Conservation (phyloP, 768 basidiomycete species). For the Leucocoprinus sp. region DNA sequence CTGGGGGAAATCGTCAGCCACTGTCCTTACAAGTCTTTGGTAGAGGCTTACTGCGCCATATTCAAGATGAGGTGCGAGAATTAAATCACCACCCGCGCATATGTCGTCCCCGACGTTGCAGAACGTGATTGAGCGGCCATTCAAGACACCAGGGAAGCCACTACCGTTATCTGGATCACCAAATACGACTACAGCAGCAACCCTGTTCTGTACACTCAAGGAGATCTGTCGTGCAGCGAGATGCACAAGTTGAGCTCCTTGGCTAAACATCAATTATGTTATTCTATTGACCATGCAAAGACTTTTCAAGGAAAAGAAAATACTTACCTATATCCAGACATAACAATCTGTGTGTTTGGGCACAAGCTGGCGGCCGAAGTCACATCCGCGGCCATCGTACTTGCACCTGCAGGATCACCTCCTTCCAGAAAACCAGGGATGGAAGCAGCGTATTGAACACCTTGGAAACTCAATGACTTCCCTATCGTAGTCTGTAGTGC, state of each 20-base stretch:
- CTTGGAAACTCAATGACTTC: constrained; percentile 26
- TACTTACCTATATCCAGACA: constrained; percentile 26
- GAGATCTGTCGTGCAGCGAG: constrained; percentile 12
- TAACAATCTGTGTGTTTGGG: constrained; percentile 25
- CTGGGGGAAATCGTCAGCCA: neutral
- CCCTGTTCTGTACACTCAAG: constrained; percentile 12
- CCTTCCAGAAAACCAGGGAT: constrained; percentile 30
- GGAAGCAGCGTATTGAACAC: constrained; percentile 28
- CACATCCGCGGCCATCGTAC: constrained; percentile 27
- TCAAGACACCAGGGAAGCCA: constrained; percentile 20
- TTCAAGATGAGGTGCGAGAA: constrained; percentile 19
- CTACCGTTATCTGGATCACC: constrained; percentile 27
- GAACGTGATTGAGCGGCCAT: constrained; percentile 20
- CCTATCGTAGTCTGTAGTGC: constrained; percentile 23
- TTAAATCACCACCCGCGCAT: constrained; percentile 19
- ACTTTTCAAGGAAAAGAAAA: neutral
- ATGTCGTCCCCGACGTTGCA: constrained; percentile 26
- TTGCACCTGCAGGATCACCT: constrained; percentile 25
- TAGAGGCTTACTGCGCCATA: constrained; percentile 16
- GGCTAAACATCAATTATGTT: constrained; percentile 12
- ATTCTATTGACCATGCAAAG: neutral
- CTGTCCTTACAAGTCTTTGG: neutral
- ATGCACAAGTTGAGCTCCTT: constrained; percentile 20
- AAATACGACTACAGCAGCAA: constrained; percentile 14
- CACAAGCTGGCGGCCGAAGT: constrained; percentile 21